These are phyloP conservation scores for Arxiozyma slooffiae DNA, from an alignment of 1,139 yeast genomes.

Conservation along the genomic window DNA sequence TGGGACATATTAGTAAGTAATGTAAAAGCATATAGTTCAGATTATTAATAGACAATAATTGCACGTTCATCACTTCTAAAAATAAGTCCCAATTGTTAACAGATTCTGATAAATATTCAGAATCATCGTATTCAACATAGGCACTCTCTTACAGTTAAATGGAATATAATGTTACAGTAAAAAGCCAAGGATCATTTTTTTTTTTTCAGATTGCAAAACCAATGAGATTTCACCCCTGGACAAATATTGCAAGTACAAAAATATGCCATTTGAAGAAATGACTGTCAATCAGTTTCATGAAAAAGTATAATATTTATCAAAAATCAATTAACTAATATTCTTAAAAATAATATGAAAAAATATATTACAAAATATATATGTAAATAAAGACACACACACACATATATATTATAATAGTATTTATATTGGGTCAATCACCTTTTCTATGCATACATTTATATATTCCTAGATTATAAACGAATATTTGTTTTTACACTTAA, in stretches of 20 bases:
- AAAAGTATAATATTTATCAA: slow-evolving; percentile 26
- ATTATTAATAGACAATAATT: neutral
- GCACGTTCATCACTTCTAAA: neutral
- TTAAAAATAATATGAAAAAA: neutral
- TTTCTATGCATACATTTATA: neutral
- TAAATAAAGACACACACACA: no score
- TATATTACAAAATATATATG: no score
- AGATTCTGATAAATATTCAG: slow-evolving; percentile 1
- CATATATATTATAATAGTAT: neutral
- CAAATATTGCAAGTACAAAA: slow-evolving; percentile 18
- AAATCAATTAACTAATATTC: slow-evolving; percentile 15
- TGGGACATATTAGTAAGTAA: slow-evolving; percentile 25
- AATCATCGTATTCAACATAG: neutral
- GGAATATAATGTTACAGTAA: no score
- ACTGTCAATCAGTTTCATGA: slow-evolving; percentile 22
- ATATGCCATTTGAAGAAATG: slow-evolving; percentile 24
- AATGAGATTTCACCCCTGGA: neutral
- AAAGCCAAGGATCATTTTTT: neutral
- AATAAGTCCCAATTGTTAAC: neutral
- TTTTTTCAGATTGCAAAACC: neutral
- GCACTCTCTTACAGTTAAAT: neutral
- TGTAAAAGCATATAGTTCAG: slow-evolving; percentile 26
- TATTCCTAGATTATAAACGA: neutral
- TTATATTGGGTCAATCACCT: neutral
- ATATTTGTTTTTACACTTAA: neutral